Percentiles rank a stretch among this genome's conserved stretches.
Conservation (phyloP, 192 early-diverging fungal genomes). For the Phycomyces blakesleeanus region DNA sequence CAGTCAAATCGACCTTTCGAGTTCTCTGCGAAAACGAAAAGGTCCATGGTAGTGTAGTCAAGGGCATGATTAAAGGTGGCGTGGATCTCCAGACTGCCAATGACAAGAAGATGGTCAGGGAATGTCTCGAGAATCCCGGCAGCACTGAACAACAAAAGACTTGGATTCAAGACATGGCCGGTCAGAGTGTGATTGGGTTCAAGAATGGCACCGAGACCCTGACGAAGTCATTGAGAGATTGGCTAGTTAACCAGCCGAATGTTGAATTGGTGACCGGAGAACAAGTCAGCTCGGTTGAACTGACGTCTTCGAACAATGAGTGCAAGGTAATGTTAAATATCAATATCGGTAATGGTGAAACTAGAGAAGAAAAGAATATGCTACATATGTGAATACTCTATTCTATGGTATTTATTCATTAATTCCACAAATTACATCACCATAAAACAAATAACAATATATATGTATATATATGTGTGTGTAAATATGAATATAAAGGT, state of each 20-base stretch:
- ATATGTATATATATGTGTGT: too few species aligned
- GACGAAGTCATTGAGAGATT: conserved; percentile 48
- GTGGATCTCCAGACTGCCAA: conserved; percentile 24
- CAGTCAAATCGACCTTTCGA: conserved; percentile 70
- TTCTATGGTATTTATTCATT: too few species aligned
- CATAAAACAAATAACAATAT: too few species aligned
- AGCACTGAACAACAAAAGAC: conserved; percentile 24
- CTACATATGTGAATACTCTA: too few species aligned
- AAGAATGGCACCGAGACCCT: conserved; percentile 73
- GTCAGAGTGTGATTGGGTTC: conserved; percentile 80
- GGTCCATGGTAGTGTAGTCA: conserved; percentile 48
- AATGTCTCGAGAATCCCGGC: neutral
- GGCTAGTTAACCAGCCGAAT: conserved; percentile 48
- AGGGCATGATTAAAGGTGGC: conserved; percentile 45
- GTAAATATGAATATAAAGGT: neutral
- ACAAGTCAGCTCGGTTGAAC: conserved; percentile 40
- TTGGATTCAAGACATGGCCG: conserved; percentile 58
- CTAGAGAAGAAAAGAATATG: too few species aligned
- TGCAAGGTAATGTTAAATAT: conserved; percentile 50
- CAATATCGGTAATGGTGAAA: too few species aligned
- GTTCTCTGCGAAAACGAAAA: conserved; percentile 69
- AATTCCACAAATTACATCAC: too few species aligned
- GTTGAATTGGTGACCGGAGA: conserved; percentile 53
- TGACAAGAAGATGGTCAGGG: conserved; percentile 32
- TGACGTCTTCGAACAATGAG: conserved; percentile 24